phyloP scores from a whole-genome alignment of 1,284 basidiomycete species.

The Abortiporus biennis region DNA sequence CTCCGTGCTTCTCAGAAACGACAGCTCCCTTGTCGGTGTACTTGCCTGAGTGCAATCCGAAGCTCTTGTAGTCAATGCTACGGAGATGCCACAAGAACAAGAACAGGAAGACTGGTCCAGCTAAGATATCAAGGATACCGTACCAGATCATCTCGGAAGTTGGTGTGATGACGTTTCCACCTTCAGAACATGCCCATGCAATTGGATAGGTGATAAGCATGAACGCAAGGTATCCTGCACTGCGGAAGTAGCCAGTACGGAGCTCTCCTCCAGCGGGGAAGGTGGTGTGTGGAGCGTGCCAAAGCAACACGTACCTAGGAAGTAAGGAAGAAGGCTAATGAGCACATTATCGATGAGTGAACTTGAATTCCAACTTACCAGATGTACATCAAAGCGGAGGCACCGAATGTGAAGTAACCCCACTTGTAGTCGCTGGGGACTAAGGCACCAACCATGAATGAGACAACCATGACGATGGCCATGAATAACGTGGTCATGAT shows the following conservation, averaged over 20 bases:
- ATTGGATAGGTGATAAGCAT: slow-evolving; percentile 48
- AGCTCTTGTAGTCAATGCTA: slow-evolving; percentile 17
- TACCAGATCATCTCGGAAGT: slow-evolving; percentile 49
- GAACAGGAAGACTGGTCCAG: slow-evolving; percentile 42
- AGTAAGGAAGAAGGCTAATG: slow-evolving; percentile 13
- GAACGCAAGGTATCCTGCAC: slow-evolving; percentile 37
- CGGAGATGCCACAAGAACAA: slow-evolving; percentile 24
- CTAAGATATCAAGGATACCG: slow-evolving; percentile 52
- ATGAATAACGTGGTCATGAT: slow-evolving; percentile 52
- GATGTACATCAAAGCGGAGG: slow-evolving; percentile 39
- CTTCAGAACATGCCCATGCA: slow-evolving; percentile 41
- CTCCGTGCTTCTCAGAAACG: not conserved
- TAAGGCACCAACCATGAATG: slow-evolving; percentile 44
- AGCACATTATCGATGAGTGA: not conserved
- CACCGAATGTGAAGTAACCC: slow-evolving; percentile 42
- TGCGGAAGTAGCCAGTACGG: slow-evolving; percentile 31
- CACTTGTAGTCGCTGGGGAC: slow-evolving; percentile 46
- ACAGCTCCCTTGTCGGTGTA: slow-evolving; percentile 18
- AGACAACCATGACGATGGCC: slow-evolving; percentile 41
- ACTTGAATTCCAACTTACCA: slow-evolving; percentile 26
- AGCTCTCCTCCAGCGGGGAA: slow-evolving; percentile 30
- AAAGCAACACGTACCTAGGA: slow-evolving; percentile 23
- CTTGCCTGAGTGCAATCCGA: slow-evolving; percentile 23
- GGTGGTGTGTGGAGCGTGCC: slow-evolving; percentile 25
- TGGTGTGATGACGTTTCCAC: slow-evolving; percentile 38